Percentiles rank a stretch among this genome's conserved stretches.
These are phyloP conservation scores for Taxillus chinensis DNA, from an alignment of 164 flowering plant species.

Conservation along the genomic window DNA sequence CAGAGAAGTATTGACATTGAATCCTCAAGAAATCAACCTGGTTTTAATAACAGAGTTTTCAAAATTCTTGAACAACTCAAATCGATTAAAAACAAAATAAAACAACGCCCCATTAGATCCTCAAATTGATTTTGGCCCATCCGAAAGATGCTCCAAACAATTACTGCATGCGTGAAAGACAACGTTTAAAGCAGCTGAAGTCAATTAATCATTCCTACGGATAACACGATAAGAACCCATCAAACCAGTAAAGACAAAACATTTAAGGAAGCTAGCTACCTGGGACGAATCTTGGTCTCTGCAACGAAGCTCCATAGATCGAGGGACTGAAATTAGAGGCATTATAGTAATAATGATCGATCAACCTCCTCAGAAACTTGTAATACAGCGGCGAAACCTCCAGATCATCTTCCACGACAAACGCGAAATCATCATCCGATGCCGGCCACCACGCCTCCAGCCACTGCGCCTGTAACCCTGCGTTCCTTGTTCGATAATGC, in stretches of 20 bases:
- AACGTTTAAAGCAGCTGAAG: too few relatives aligned
- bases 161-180: too few relatives aligned
- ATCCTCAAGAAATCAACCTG: too few relatives aligned
- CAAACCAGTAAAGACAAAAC: not conserved
- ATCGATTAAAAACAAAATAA: too few relatives aligned
- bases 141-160: too few relatives aligned
- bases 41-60: too few relatives aligned
- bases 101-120: too few relatives aligned
- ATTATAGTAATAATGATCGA: slow-evolving; percentile 61
- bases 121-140: too few relatives aligned
- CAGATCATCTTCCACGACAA: slow-evolving; percentile 93
- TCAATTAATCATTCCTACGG: too few relatives aligned
- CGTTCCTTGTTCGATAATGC: slow-evolving; percentile 79
- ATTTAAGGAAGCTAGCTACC: slow-evolving; percentile 30
- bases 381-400: slow-evolving; percentile 79
- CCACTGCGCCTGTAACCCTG: slow-evolving; percentile 96
- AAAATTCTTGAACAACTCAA: too few relatives aligned
- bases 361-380: slow-evolving; percentile 49
- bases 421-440: slow-evolving; percentile 77
- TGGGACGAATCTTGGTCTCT: slow-evolving; percentile 92
- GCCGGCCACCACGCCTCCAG: slow-evolving; percentile 96
- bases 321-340: slow-evolving; percentile 56
- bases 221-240: too few relatives aligned
- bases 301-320: slow-evolving; percentile 78
- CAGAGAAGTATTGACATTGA: too few relatives aligned